Conservation (phyloP, 2,329 filamentous ascomycete species). For the Ustulina deusta region DNA sequence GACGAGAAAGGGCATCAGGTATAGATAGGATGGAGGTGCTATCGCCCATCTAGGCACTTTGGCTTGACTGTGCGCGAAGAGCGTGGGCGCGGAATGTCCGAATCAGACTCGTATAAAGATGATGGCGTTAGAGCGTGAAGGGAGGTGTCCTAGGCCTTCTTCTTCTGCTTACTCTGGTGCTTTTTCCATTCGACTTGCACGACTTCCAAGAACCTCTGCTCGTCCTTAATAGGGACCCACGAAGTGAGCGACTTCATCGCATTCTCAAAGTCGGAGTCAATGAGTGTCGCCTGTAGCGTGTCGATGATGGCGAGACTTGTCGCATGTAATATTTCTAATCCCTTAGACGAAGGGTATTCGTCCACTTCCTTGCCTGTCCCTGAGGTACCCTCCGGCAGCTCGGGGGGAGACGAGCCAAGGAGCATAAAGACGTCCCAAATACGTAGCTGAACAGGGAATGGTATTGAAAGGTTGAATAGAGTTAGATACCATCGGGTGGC, state of each 20-base stretch:
- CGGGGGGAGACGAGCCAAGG: conserved; percentile 79
- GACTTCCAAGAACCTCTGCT: conserved; percentile 92
- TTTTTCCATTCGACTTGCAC: conserved; percentile 87
- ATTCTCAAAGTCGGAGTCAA: conserved; percentile 96
- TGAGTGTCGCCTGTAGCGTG: conserved; percentile 85
- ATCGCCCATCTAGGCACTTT: background rate
- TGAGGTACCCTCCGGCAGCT: conserved; percentile 37
- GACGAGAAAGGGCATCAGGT: conserved; percentile 34
- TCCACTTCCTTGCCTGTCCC: conserved; percentile 45
- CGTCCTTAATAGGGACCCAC: conserved; percentile 93
- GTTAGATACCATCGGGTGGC: conserved; percentile 98
- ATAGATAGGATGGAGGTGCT: background rate
- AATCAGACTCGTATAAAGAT: conserved; percentile 17
- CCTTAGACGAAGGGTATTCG: conserved; percentile 61
- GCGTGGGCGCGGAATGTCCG: background rate
- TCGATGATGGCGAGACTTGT: conserved; percentile 91
- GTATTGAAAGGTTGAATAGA: conserved; percentile 95
- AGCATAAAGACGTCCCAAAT: conserved; percentile 99
- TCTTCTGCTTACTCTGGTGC: conserved; percentile 62
- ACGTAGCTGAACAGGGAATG: conserved; percentile 91
- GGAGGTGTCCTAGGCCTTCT: conserved; percentile 51
- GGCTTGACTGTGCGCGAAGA: conserved; percentile 16
- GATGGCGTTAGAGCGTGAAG: conserved; percentile 34
- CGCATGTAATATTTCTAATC: conserved; percentile 89
- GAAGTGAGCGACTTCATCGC: conserved; percentile 97